Evolutionary conservation across 2,329 filamentous ascomycete genomes (phyloP).

Genomic region (Alternaria conjuncta): DNA sequence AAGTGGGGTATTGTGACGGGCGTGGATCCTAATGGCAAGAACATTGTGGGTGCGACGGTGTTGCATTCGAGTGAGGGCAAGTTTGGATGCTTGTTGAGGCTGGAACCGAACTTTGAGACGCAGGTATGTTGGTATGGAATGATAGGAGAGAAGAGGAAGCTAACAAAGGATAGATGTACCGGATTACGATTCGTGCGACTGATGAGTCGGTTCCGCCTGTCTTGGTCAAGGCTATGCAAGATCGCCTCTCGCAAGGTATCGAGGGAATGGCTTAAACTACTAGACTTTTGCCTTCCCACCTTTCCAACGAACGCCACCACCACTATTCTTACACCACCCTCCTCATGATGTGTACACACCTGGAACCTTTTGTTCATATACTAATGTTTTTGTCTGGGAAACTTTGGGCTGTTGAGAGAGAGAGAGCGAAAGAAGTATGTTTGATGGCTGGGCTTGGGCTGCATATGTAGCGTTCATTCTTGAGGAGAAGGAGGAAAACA

Average conservation of each 20-base stretch:
- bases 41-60: conserved; percentile 90
- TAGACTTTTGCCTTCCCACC: background rate
- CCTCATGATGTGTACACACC: background rate
- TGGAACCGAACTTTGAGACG: conserved; percentile 92
- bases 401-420: background rate
- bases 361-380: conserved; percentile 5
- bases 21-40: conserved; percentile 91
- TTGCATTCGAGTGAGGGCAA: conserved; percentile 85
- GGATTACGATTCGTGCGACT: conserved; percentile 90
- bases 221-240: conserved; percentile 85
- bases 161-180: conserved; percentile 77
- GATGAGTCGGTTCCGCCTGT: conserved; percentile 85
- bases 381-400: conserved; percentile 8
- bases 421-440: background rate
- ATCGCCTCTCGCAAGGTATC: conserved; percentile 69
- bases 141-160: conserved; percentile 1
- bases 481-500: conserved; percentile 1
- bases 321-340: conserved; percentile 2
- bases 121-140: conserved; percentile 68
- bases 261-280: conserved; percentile 37
- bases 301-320: background rate
- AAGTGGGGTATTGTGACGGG: conserved; percentile 84
- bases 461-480: background rate
- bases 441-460: background rate
- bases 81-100: conserved; percentile 87